phyloP scores from a whole-genome alignment of 768 basidiomycete genomes.

The Termitomyces heimii region DNA sequence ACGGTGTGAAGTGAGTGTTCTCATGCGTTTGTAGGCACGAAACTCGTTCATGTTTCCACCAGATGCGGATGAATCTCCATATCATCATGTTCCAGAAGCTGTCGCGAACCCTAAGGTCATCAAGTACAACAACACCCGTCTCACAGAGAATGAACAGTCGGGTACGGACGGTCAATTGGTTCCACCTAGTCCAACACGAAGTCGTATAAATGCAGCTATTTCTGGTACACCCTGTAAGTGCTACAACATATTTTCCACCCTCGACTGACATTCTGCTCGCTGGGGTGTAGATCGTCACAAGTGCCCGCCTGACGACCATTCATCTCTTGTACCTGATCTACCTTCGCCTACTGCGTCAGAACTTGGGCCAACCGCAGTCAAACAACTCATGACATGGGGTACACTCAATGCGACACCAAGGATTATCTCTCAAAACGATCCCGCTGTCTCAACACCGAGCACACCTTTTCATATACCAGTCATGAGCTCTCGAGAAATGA shows the following conservation, averaged over 20 bases:
- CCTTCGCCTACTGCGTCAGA: constrained; percentile 85
- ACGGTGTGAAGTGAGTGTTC: not conserved
- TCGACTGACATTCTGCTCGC: constrained; percentile 1
- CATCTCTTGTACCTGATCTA: constrained; percentile 76
- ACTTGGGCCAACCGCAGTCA: constrained; percentile 76
- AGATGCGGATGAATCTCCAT: constrained; percentile 83
- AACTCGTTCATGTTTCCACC: constrained; percentile 96
- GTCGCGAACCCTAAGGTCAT: constrained; percentile 53
- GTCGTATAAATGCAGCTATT: constrained; percentile 89
- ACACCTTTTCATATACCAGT: constrained; percentile 78
- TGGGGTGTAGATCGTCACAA: constrained; percentile 50
- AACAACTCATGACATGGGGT: constrained; percentile 97
- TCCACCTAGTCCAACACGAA: constrained; percentile 87
- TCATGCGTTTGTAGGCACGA: constrained; percentile 53
- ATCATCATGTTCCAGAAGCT: constrained; percentile 38
- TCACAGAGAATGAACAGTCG: constrained; percentile 64
- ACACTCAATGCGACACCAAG: constrained; percentile 90
- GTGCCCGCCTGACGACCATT: constrained; percentile 49
- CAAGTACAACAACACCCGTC: constrained; percentile 74
- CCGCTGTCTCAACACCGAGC: constrained; percentile 35
- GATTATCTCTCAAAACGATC: constrained; percentile 64
- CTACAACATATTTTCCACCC: not conserved
- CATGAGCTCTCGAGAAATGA: constrained; percentile 70
- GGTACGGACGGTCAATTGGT: constrained; percentile 39
- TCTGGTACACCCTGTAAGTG: constrained; percentile 83